Percentiles rank a stretch among this genome's conserved stretches.
Evolutionary conservation across 257 asterid genomes (phyloP).

Genomic region (Fraxinus americana): DNA sequence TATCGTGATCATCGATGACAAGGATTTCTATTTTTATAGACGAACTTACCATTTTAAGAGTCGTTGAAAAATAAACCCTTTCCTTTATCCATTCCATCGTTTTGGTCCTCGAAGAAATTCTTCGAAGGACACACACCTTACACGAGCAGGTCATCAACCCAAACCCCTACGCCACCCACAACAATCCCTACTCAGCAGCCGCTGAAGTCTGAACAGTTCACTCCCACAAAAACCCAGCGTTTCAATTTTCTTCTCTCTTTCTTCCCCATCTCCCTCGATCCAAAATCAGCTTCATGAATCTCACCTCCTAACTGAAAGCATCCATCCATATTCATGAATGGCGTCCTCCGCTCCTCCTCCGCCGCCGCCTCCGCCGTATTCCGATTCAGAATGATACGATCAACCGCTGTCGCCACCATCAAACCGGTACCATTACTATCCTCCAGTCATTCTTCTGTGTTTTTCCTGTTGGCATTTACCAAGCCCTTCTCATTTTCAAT

Average conservation of each 20-base stretch:
- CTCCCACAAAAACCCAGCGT: no score
- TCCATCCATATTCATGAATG: background rate
- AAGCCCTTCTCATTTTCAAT: background rate
- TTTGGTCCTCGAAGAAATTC: background rate
- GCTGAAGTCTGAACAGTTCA: background rate
- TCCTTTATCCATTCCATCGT: background rate
- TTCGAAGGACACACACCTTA: no score
- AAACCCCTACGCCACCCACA: background rate
- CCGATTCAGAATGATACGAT: background rate
- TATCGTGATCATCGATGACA: no score
- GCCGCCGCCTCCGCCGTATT: background rate
- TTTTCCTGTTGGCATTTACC: no score
- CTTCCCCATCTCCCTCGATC: background rate
- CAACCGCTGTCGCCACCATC: background rate
- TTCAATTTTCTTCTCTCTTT: background rate
- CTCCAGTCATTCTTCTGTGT: background rate
- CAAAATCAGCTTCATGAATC: background rate
- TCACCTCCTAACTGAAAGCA: background rate
- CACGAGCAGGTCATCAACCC: no score
- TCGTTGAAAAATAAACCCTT: background rate
- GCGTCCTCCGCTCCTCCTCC: background rate
- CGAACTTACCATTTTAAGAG: background rate
- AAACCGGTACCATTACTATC: background rate
- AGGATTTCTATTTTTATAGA: no score
- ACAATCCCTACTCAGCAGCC: background rate